Evolutionary conservation across 1,284 basidiomycete species (phyloP).

Genomic region (Tylopilus orsonianus): DNA sequence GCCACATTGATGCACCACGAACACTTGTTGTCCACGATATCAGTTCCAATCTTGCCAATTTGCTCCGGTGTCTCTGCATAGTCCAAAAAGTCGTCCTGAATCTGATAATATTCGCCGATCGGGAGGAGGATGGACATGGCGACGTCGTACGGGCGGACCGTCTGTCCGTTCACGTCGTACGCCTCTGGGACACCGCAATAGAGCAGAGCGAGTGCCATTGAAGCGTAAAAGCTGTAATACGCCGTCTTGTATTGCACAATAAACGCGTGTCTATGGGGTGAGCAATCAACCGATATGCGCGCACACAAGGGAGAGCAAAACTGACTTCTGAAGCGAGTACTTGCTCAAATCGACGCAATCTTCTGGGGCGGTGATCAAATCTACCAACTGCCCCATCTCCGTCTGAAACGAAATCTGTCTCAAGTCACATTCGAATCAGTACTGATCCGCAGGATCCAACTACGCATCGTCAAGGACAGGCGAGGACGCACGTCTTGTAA

Average conservation of each 20-base stretch:
- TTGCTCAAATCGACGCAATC: conserved; percentile 83
- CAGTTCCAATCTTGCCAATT: conserved; percentile 97
- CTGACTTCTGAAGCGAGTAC: conserved; percentile 82
- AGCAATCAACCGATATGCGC: background rate
- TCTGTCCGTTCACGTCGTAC: conserved; percentile 35
- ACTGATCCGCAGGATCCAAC: too few relatives aligned
- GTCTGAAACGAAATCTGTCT: conserved; percentile 82
- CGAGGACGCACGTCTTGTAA: conserved; percentile 67
- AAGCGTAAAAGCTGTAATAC: conserved; percentile 98
- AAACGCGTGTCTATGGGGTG: conserved; percentile 69
- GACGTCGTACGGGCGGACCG: conserved; percentile 69
- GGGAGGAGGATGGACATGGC: conserved; percentile 87
- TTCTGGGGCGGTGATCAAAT: conserved; percentile 94
- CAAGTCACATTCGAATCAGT: background rate
- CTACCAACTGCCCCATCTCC: conserved; percentile 94
- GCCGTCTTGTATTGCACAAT: conserved; percentile 99
- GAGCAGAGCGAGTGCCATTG: conserved; percentile 92
- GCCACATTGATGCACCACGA: conserved; percentile 96
- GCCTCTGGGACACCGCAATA: conserved; percentile 69
- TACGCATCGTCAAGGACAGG: too few relatives aligned
- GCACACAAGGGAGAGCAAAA: conserved; percentile 17
- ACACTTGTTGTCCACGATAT: conserved; percentile 99
- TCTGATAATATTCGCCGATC: conserved; percentile 98
- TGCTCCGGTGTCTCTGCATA: conserved; percentile 88
- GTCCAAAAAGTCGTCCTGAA: conserved; percentile 98